These are phyloP conservation scores for Trichophyton benhamiae DNA, from an alignment of 2,329 filamentous ascomycete species.

Conservation along the genomic window DNA sequence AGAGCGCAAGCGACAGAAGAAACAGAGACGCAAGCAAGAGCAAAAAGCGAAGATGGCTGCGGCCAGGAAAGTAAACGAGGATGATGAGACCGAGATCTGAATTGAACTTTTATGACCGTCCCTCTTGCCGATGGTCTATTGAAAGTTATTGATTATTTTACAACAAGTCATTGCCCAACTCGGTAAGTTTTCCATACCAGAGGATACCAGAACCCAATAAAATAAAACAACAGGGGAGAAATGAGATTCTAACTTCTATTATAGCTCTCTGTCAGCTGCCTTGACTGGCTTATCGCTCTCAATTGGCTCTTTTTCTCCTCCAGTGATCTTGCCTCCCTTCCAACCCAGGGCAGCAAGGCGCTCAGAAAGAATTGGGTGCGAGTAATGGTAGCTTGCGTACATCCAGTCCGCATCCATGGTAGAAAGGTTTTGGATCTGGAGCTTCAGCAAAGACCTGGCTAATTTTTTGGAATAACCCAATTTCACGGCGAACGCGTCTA, in stretches of 20 bases:
- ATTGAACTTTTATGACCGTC: background rate
- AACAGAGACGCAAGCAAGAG: slow-evolving; percentile 38
- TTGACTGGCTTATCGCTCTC: slow-evolving; percentile 51
- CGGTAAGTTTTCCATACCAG: background rate
- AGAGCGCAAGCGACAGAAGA: slow-evolving; percentile 45
- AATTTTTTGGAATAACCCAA: slow-evolving; percentile 78
- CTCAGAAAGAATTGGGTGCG: slow-evolving; percentile 90
- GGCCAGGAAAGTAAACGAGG: slow-evolving; percentile 9
- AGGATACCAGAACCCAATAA: background rate
- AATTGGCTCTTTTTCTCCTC: slow-evolving; percentile 35
- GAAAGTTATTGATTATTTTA: background rate
- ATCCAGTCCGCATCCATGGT: slow-evolving; percentile 98
- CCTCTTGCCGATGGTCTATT: background rate
- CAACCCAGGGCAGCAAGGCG: slow-evolving; percentile 82
- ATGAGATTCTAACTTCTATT: slow-evolving; percentile 19
- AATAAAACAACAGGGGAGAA: no score
- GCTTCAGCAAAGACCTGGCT: slow-evolving; percentile 80
- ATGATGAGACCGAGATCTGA: background rate
- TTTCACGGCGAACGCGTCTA: slow-evolving; percentile 69
- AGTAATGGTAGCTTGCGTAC: slow-evolving; percentile 98
- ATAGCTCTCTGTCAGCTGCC: slow-evolving; percentile 66
- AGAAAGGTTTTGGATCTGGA: slow-evolving; percentile 95
- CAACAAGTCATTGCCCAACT: background rate
- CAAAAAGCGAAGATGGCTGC: slow-evolving; percentile 27
- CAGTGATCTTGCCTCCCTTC: slow-evolving; percentile 47